Evolutionary conservation across 441 rosid genomes (phyloP), one percentile per base, ranked within the genome.

Genomic region (Syzygium malaccense): DNA sequence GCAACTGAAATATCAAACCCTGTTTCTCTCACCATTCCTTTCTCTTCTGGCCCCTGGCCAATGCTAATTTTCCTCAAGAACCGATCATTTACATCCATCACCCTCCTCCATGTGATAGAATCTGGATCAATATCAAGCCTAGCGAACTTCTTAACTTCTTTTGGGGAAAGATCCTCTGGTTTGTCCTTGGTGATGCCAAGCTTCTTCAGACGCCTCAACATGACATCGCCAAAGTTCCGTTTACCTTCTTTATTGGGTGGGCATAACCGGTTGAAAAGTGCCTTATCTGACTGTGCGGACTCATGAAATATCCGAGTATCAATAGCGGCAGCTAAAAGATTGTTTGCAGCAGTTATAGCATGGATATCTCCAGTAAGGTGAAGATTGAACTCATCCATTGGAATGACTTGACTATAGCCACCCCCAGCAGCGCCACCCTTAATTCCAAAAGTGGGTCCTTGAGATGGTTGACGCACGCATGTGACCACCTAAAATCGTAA

Each of bases 381-480:
- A 91, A 98, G 98, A 91, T 98, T 97, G 92, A 98, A 97, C 93
- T 98, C 99, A 91, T 98, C 99, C 99, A 98, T 97, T n/a, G 99
- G 99, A 85, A 97, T 95, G 88, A 97, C 99, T 90, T 98, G 99
- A 92, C 99, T 98, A 86, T 98, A 98, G 55, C 99, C 99, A 78
- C 99, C 99, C 89, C 99, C 99, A 3, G 99, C 99, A 84, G 99
- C 99, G 57, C 99, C 99, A 62, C 99, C 99, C 92, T 97, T 98
- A 88, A 98, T 98, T 90, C 99, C 99, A 93, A 98, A 98, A 71
- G 99, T 98, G 0, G 99, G 99, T 85, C 99, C 99, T 96, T 97
- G 99, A 28, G 99, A 98, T 56, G 99, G 99, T 93, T 98, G 99
- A 85, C 99, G 98, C 89, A 98, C 92, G 89, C 99, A 97, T 62